Percentiles rank a stretch among this genome's conserved stretches.
Evolutionary conservation across 2,329 filamentous ascomycete genomes (phyloP).

Genomic region (Penicillium rolfsii): DNA sequence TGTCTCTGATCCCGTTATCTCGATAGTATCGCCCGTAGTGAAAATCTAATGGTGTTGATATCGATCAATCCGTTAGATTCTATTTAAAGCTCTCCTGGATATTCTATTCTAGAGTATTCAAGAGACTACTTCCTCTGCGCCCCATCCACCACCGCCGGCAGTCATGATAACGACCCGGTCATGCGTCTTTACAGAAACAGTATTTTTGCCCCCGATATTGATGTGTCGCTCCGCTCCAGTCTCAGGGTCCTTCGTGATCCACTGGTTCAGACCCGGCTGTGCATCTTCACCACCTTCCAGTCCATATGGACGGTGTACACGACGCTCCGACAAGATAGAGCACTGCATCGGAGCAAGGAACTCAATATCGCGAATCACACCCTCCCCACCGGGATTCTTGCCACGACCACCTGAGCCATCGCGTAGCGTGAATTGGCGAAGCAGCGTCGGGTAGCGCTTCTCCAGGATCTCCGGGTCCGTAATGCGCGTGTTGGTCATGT

Average conservation of each 20-base stretch:
- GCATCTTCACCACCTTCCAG: slow-evolving; percentile 81
- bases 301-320: slow-evolving; percentile 79
- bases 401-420: slow-evolving; percentile 67
- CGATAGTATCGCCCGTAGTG: no score
- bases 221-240: slow-evolving; percentile 55
- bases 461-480: slow-evolving; percentile 84
- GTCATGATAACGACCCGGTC: slow-evolving; percentile 66
- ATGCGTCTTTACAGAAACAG: slow-evolving; percentile 61
- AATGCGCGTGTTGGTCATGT: slow-evolving; percentile 88
- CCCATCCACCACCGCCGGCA: slow-evolving; percentile 55
- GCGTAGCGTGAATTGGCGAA: slow-evolving; percentile 72
- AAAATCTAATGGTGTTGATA: no score
- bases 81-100: no score
- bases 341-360: slow-evolving; percentile 81
- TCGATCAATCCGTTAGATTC: no score
- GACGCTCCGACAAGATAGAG: slow-evolving; percentile 74
- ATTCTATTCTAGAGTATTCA: neutral
- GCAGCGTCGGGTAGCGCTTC: slow-evolving; percentile 74
- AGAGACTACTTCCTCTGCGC: slow-evolving; percentile 17
- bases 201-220: slow-evolving; percentile 66
- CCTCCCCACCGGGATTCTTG: slow-evolving; percentile 71
- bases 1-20: no score
- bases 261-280: slow-evolving; percentile 79
- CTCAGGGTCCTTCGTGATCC: slow-evolving; percentile 74
- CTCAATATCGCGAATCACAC: slow-evolving; percentile 80